phyloP scores from a whole-genome alignment of 208 protist species.

The Leptomonas pyrrhocoris region DNA sequence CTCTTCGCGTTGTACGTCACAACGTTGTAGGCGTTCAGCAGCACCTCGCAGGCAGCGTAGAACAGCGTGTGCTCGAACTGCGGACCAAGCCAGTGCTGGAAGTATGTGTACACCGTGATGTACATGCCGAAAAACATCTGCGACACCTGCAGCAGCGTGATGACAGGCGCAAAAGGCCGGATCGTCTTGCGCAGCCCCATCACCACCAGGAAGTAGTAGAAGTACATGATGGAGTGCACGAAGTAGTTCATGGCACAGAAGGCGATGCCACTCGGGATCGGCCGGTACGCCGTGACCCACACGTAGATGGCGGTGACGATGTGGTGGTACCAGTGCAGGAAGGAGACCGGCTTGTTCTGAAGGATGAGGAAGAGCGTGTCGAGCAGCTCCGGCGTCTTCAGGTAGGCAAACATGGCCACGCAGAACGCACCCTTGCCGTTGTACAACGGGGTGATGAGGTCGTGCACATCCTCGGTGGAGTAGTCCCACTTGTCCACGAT shows the following conservation, averaged over 20 bases:
- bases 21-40: constrained; percentile 9
- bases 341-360: constrained; percentile 86
- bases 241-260: constrained; percentile 93
- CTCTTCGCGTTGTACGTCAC: constrained; percentile 11
- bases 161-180: constrained; percentile 82
- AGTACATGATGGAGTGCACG: constrained; percentile 96
- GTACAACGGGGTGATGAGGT: constrained; percentile 35
- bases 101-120: constrained; percentile 55
- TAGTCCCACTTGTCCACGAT: constrained; percentile 26
- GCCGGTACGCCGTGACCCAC: constrained; percentile 91
- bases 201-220: constrained; percentile 91
- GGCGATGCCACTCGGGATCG: constrained; percentile 63
- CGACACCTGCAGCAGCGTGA: constrained; percentile 80
- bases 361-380: constrained; percentile 88
- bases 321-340: constrained; percentile 95
- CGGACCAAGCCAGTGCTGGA: constrained; percentile 46
- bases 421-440: constrained; percentile 54
- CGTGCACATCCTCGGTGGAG: constrained; percentile 3
- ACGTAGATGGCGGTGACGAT: constrained; percentile 86
- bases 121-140: constrained; percentile 93
- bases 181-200: constrained; percentile 55
- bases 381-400: constrained; percentile 91
- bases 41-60: constrained; percentile 13
- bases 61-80: constrained; percentile 12
- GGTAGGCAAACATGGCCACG: constrained; percentile 65